Base-by-base conservation (phyloP, 164 flowering plant genomes). In the Magnolia officinalis region DNA sequence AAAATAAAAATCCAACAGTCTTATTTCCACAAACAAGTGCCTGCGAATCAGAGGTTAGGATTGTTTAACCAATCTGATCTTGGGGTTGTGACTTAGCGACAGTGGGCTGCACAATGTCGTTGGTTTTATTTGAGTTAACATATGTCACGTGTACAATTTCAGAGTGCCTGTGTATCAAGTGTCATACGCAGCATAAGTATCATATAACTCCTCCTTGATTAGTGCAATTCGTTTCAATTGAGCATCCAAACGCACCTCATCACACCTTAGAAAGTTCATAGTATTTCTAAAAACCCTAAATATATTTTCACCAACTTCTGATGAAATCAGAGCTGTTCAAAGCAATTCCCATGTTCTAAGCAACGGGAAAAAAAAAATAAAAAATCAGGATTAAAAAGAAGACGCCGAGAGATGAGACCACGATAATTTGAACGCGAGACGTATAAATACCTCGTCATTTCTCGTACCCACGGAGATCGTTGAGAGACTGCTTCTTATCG, bases 371-470 rank as follows among this genome's bases (percentile, higher is more conserved):
- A 24, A 26, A n/a, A 21, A 64, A 23, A 23, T 23, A 23, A 23
- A 23, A 19, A 31, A 13, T 6, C 45, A 68, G 71, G 19, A 7
- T 16, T 4, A 64, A n/a, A 21, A 8, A 64, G 67, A 31, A 16
- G 31, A 26, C 29, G 31, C 21, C 19, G 10, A 64, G 21, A 63
- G 1, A n/a, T 37, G 2, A 50, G 14, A n/a, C 13, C n/a, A 23
- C 11, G 21, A 1, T 37, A 14, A 61, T 10, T 31, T 19, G 1
- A 2, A 1, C n/a, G 18, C 26, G 2, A 9, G 6, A 7, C 2
- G 0, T n/a, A 37, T 18, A 69, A 55, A 8, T 82, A 89, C 96
- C 91, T 90, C 90, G 74, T 88, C 89, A 24, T 84, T 71, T 64
- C 76, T 86, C 50, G 85, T 82, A 73, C 75, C 72, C n/a, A 83